Conservation (phyloP, 805 yeast genomes). For the Myxozyma mucilagina region DNA sequence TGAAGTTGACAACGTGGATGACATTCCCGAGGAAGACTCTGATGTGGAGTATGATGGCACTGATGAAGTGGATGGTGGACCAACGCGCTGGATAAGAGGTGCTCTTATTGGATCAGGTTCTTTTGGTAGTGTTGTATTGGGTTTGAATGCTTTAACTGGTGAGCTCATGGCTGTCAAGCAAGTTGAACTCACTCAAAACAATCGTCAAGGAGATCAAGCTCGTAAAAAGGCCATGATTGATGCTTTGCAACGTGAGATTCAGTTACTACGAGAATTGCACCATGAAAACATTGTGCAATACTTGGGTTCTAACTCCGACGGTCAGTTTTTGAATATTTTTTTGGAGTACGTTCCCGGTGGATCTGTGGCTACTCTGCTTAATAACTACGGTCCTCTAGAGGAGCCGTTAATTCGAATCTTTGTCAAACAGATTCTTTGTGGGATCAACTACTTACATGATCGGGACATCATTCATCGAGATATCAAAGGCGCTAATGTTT, state of each 20-base stretch:
- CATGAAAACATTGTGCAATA: constrained; percentile 94
- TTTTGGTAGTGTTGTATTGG: constrained; percentile 90
- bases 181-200: constrained; percentile 56
- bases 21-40: constrained; percentile 25
- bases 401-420: constrained; percentile 73
- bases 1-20: constrained; percentile 28
- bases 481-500: constrained; percentile 83
- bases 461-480: constrained; percentile 81
- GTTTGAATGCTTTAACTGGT: constrained; percentile 88
- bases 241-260: constrained; percentile 77
- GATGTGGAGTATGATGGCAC: constrained; percentile 36
- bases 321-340: constrained; percentile 72
- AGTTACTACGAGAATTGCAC: constrained; percentile 69
- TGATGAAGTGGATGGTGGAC: constrained; percentile 51
- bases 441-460: constrained; percentile 71
- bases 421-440: constrained; percentile 72
- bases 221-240: constrained; percentile 62
- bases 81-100: constrained; percentile 88
- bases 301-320: constrained; percentile 81
- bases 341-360: constrained; percentile 75
- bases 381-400: constrained; percentile 75
- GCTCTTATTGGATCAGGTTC: constrained; percentile 92
- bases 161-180: constrained; percentile 97
- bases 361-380: constrained; percentile 66
- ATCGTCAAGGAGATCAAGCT: constrained; percentile 35